Evolutionary conservation across 441 rosid genomes (phyloP).

Genomic region (Breynia disticha): DNA sequence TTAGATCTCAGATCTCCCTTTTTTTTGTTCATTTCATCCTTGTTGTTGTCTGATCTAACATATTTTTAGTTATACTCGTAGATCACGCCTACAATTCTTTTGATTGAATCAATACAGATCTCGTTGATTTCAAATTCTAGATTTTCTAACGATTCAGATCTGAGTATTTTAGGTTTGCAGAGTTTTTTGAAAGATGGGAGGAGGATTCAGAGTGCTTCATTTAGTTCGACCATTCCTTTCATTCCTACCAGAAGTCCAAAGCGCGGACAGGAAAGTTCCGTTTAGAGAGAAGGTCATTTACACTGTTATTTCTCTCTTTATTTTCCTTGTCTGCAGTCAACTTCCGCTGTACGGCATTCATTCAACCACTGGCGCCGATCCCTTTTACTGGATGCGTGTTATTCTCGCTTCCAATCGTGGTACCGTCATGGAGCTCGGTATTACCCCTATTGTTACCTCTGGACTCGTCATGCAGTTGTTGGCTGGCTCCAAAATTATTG

Average conservation of each 20-base stretch:
- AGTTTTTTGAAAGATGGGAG: conserved; percentile 71
- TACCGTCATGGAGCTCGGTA: conserved; percentile 91
- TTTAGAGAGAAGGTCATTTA: conserved; percentile 81
- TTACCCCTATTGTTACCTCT: conserved; percentile 80
- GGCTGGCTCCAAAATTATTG: conserved; percentile 71
- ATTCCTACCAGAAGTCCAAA: conserved; percentile 54
- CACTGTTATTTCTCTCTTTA: conserved; percentile 73
- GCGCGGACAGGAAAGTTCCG: conserved; percentile 59
- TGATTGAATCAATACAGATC: no score
- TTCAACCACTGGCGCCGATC: conserved; percentile 83
- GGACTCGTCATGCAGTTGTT: conserved; percentile 77
- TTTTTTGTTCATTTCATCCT: no score
- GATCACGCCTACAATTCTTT: no score
- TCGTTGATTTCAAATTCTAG: no score
- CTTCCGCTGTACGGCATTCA: conserved; percentile 79
- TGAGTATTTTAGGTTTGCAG: no score
- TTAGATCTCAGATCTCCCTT: no score
- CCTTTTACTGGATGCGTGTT: conserved; percentile 85
- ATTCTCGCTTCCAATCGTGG: conserved; percentile 86
- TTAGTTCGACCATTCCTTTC: conserved; percentile 68
- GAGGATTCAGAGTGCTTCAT: conserved; percentile 76
- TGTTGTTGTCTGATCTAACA: no score
- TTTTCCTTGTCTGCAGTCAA: conserved; percentile 83
- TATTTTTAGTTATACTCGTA: no score
- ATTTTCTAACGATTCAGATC: no score